These are phyloP conservation scores for Suhomyces sp. DNA, from an alignment of 805 yeast species.

Conservation along the genomic window DNA sequence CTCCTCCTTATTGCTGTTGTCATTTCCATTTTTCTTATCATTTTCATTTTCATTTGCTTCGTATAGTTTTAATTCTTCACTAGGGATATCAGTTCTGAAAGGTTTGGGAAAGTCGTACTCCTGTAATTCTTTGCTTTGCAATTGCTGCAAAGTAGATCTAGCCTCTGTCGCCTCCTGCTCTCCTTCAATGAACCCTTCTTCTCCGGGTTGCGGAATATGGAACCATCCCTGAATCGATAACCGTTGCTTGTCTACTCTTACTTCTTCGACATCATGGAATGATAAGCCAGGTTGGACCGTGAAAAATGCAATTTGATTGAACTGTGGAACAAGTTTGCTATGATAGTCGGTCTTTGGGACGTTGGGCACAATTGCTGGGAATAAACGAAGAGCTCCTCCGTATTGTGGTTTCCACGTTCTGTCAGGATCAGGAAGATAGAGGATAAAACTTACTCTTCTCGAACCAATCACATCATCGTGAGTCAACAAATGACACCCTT, in stretches of 20 bases:
- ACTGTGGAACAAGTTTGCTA: constrained; percentile 78
- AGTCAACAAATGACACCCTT: constrained; percentile 89
- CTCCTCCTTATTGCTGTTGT: too few species aligned
- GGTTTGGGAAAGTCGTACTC: constrained; percentile 83
- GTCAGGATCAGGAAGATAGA: constrained; percentile 92
- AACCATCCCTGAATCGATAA: constrained; percentile 98
- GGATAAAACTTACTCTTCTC: constrained; percentile 86
- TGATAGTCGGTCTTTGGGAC: constrained; percentile 81
- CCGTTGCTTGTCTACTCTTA: constrained; percentile 84
- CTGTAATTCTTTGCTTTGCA: constrained; percentile 72
- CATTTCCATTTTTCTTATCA: constrained; percentile 9
- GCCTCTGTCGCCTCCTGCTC: constrained; percentile 80
- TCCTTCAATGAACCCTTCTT: constrained; percentile 77
- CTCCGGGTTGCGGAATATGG: constrained; percentile 94
- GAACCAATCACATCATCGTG: constrained; percentile 99
- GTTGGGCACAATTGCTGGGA: constrained; percentile 83
- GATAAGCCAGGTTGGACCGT: constrained; percentile 94
- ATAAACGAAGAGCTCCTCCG: constrained; percentile 90
- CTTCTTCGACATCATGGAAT: constrained; percentile 98
- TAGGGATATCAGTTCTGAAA: constrained; percentile 42
- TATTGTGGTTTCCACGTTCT: constrained; percentile 84
- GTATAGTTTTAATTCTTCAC: constrained; percentile 37
- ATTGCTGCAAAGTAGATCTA: constrained; percentile 71
- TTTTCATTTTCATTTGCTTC: constrained; percentile 15
- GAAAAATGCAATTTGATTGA: constrained; percentile 95